Evolutionary conservation across 306 rosid species (phyloP), one percentile per base, ranked within the genome.

Genomic region (Macrotyloma uniflorum): DNA sequence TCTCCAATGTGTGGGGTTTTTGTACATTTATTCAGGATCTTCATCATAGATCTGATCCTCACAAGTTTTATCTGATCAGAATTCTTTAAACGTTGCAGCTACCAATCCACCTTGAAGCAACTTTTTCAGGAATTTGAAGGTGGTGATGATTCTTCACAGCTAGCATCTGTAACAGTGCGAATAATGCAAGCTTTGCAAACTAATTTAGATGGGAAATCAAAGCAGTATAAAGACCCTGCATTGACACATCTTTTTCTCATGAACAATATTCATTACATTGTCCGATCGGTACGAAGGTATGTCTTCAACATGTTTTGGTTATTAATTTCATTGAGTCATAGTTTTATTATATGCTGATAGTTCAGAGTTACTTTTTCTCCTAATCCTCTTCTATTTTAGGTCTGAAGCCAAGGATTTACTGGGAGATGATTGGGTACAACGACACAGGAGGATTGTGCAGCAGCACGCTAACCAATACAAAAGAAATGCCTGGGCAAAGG

Each of bases 321-420:
- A 43, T 76, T 75, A 35, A 38, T 40, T 66, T 82, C 32, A 79
- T 70, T 55, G 59, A 70, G 53, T 62, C 78, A 26, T 77, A 23
- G 26, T 63, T 62, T 55, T 77, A 36, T 80, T 50, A 46, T 81
- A 19, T 67, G 28, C 16, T 63, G 38, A 62, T 40, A 32, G 18
- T 42, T 18, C 53, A 43, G 59, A 36, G 68, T 79, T 47, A 40
- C 43, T 50, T 67, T 50, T 71, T 38, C 33, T 70, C 47, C 19
- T 53, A 11, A 70, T 61, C 67, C 13, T 73, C 24, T 75, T 42
- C 69, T 45, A 64, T 74, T 83, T 86, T 70, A 95, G 99, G 82
- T 93, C 99, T 75, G 99, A 95, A 85, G 99, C 99, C 81, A 95
- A 95, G 88, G 99, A 95, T 88, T 87, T 93, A 83, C 90, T 95